phyloP scores from a whole-genome alignment of 768 basidiomycete genomes.

The Glaciozyma antarctica region DNA sequence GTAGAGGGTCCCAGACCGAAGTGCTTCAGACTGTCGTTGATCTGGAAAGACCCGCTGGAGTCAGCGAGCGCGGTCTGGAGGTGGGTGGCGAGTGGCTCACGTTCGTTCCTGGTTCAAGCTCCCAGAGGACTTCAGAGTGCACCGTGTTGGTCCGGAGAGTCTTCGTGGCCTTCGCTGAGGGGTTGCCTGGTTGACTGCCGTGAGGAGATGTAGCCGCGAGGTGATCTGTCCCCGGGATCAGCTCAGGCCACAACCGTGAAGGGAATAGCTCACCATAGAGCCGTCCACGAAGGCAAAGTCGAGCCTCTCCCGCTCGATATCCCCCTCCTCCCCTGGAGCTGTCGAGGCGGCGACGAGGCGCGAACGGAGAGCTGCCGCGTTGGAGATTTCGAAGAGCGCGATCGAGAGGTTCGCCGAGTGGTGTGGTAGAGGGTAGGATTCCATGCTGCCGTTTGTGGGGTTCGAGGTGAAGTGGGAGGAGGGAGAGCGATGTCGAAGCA shows the following conservation, averaged over 20 bases:
- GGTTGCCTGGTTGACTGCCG: slow-evolving; percentile 70
- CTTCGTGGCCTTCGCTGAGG: slow-evolving; percentile 54
- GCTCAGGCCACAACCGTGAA: background rate
- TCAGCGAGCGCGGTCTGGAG: no score
- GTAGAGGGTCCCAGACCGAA: slow-evolving; percentile 70
- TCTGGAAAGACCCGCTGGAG: slow-evolving; percentile 45
- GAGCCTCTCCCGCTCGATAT: slow-evolving; percentile 61
- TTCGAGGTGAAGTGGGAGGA: no score
- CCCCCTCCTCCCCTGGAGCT: slow-evolving; percentile 51
- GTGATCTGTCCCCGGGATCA: slow-evolving; percentile 53
- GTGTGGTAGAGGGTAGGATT: no score
- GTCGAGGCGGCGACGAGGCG: slow-evolving; percentile 64
- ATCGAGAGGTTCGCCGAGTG: slow-evolving; percentile 31
- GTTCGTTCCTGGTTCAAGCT: slow-evolving; percentile 77
- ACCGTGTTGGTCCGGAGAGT: slow-evolving; percentile 69
- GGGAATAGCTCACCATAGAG: slow-evolving; percentile 51
- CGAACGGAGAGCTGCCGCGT: slow-evolving; percentile 52
- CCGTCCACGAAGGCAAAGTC: slow-evolving; percentile 90
- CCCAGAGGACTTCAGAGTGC: slow-evolving; percentile 84
- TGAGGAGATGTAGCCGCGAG: slow-evolving; percentile 67
- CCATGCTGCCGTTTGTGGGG: no score
- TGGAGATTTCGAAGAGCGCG: slow-evolving; percentile 61
- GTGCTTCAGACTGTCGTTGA: slow-evolving; percentile 73
- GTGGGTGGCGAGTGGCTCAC: slow-evolving; percentile 41
- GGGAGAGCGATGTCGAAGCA: no score